A percentile compares a stretch with the other conserved stretches of the same genome.
Evolutionary conservation across 2,329 filamentous ascomycete genomes (phyloP).

Genomic region (Mariannaea elegans): DNA sequence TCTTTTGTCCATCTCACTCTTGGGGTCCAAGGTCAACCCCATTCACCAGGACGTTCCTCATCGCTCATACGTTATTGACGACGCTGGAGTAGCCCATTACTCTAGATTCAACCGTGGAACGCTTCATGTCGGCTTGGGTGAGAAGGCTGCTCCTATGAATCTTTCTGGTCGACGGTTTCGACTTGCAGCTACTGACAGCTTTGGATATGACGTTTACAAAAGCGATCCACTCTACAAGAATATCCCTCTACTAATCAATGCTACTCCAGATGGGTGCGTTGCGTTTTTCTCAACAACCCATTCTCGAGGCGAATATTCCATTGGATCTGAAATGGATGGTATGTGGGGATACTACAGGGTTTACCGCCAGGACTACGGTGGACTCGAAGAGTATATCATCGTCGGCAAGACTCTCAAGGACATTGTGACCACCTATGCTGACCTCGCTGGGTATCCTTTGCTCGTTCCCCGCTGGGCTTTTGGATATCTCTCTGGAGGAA

Average conservation of each 20-base stretch:
- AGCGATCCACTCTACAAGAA: constrained; percentile 81
- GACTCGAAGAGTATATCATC: constrained; percentile 75
- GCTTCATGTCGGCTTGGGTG: constrained; percentile 75
- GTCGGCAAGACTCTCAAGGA: constrained; percentile 73
- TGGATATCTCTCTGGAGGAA: constrained; percentile 74
- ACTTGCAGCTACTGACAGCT: constrained; percentile 75
- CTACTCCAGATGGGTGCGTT: constrained; percentile 69
- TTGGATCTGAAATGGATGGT: constrained; percentile 78
- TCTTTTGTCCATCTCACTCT: constrained; percentile 63
- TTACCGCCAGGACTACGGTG: constrained; percentile 76
- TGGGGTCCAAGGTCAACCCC: constrained; percentile 54
- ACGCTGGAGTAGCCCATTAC: constrained; percentile 70
- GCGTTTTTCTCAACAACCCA: constrained; percentile 75
- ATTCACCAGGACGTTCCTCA: constrained; percentile 70
- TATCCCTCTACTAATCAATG: constrained; percentile 76
- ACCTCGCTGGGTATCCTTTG: constrained; percentile 73
- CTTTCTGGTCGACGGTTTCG: constrained; percentile 72
- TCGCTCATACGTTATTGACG: constrained; percentile 72
- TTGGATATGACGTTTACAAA: constrained; percentile 76
- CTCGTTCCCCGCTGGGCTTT: constrained; percentile 77
- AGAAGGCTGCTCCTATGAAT: constrained; percentile 79
- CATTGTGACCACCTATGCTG: constrained; percentile 71
- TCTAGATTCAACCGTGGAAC: constrained; percentile 68
- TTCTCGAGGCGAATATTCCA: constrained; percentile 68
- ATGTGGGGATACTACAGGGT: constrained; percentile 81